Conservation (phyloP, 2,329 filamentous ascomycete species). For the Capronia americana region DNA sequence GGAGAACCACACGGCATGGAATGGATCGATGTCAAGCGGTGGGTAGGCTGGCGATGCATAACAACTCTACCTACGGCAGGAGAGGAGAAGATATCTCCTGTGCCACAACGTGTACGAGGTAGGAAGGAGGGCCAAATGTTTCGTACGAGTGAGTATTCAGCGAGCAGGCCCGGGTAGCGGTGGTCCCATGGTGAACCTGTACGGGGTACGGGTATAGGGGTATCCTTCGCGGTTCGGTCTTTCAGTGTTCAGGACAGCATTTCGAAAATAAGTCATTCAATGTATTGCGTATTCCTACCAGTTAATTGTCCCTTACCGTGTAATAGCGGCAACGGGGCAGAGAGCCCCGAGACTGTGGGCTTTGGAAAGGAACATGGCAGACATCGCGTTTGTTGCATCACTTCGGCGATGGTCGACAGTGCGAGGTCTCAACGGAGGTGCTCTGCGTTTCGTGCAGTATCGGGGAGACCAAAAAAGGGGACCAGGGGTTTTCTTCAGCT, state of each 20-base stretch:
- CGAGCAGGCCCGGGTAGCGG: too few relatives aligned
- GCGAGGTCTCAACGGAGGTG: neutral
- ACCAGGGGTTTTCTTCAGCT: neutral
- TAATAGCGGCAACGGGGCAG: neutral
- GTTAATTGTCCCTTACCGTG: neutral
- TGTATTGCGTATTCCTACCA: neutral
- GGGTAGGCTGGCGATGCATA: too few relatives aligned
- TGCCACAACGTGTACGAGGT: too few relatives aligned
- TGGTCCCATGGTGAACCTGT: too few relatives aligned
- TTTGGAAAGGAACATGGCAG: neutral
- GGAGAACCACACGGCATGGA: too few relatives aligned
- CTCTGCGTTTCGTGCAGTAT: neutral
- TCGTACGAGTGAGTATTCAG: too few relatives aligned
- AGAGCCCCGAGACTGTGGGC: neutral
- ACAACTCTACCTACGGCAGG: too few relatives aligned
- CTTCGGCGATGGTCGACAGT: neutral
- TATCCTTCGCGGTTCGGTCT: neutral
- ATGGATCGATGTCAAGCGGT: too few relatives aligned
- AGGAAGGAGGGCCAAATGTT: too few relatives aligned
- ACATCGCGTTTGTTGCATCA: neutral
- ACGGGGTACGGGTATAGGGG: too few relatives aligned
- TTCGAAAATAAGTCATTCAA: neutral
- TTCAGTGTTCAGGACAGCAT: neutral
- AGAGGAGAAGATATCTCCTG: too few relatives aligned
- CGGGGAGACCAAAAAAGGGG: neutral